Evolutionary conservation across 345 rosid species (phyloP), one percentile per base, ranked within the genome.

Genomic region (Kernera saxatilis): DNA sequence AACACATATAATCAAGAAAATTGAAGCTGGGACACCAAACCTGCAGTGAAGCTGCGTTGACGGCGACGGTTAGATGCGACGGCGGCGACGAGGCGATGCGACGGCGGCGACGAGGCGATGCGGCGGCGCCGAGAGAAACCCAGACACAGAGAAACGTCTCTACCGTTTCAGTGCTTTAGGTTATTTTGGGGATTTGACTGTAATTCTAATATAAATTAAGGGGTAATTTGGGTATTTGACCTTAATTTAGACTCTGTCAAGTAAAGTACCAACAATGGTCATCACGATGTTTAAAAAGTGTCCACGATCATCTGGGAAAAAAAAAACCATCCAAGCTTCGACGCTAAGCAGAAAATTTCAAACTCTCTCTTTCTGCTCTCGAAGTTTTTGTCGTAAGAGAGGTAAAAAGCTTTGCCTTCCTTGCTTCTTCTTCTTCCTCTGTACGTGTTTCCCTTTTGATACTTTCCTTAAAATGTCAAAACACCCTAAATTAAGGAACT

Each of bases 401-500:
- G 64, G 77, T 64, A 54, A 55, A 46, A 57, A 14, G 25, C 25
- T 50, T 26, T 11, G 3, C 5, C 49, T 30, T 14, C 26, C 33
- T 5, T 58, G 10, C 25, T 23, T 52, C 75, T 50, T 65, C 59
- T 27, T 61, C 75, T 29, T 61, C 53, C 10, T 71, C 14, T 62
- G 56, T 43, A 63, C 27, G 18, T 64, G 50, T 36, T 64, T 55
- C 19, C 12, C 17, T 54, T 55, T 71, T 17, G 3, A 22, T 54
- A 25, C 40, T 71, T 71, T 60, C 12, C 37, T 44, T 46, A 2
- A 32, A 32, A 3, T 69, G 8, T 25, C 26, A 19, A 45, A 45
- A 33, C 14, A 10, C 49, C 49, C 32, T 3, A 43, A n/a, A 30
- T 63, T 25, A n/a, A 36, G 6, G 2, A 60, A 59, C 35, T 36